phyloP scores from a whole-genome alignment of 768 basidiomycete genomes.

The Suillus americanus region DNA sequence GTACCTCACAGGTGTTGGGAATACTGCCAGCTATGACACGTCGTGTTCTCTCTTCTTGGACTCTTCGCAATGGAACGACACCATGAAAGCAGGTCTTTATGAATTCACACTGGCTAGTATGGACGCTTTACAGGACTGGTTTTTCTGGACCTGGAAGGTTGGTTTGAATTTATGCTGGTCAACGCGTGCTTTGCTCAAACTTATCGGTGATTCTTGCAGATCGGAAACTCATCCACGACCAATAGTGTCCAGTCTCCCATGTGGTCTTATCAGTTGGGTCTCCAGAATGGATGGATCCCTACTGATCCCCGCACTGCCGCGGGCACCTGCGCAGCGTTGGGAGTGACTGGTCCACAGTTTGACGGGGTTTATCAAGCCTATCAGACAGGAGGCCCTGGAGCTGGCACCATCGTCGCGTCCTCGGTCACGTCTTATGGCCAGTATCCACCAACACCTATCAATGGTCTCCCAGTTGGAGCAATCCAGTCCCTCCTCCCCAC shows the following conservation, averaged over 20 bases:
- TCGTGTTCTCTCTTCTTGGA: constrained; percentile 47
- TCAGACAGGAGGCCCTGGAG: constrained; percentile 68
- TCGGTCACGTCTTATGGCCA: constrained; percentile 41
- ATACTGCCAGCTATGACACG: constrained; percentile 25
- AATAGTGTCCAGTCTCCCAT: constrained; percentile 52
- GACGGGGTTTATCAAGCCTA: constrained; percentile 56
- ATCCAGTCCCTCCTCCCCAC: constrained; percentile 47
- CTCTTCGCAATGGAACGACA: constrained; percentile 50
- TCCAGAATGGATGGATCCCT: constrained; percentile 79
- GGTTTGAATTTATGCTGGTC: constrained; percentile 7
- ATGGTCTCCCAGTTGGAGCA: constrained; percentile 40
- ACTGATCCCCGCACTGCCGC: constrained; percentile 61
- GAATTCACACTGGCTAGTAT: constrained; percentile 55
- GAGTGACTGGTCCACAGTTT: constrained; percentile 43
- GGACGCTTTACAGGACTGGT: constrained; percentile 68
- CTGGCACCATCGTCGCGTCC: constrained; percentile 43
- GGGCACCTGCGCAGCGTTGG: constrained; percentile 66
- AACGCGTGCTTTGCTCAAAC: background rate
- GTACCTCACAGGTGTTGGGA: constrained; percentile 38
- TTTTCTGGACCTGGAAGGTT: constrained; percentile 83
- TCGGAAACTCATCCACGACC: constrained; percentile 54
- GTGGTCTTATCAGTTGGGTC: constrained; percentile 72
- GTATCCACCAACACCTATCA: constrained; percentile 57
- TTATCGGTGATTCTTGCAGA: constrained; percentile 27
- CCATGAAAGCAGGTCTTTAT: constrained; percentile 51